phyloP scores from a whole-genome alignment of 495 filamentous ascomycete species.

The Daldinia vernicosa region DNA sequence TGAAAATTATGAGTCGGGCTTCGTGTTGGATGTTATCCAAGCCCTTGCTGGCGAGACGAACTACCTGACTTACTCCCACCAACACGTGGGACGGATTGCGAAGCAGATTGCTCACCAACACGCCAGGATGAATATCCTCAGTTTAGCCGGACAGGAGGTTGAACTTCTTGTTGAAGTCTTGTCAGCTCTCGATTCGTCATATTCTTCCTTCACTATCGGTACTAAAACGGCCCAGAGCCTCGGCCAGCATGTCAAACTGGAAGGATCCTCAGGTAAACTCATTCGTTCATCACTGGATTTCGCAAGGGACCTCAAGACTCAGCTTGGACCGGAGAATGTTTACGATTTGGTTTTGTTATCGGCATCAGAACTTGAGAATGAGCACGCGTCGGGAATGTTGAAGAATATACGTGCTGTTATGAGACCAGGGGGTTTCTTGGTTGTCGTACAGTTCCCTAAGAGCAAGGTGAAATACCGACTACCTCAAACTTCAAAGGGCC shows the following conservation, averaged over 20 bases:
- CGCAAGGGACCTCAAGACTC: conserved; percentile 12
- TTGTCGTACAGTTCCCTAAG: conserved; percentile 45
- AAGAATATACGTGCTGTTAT: conserved; percentile 45
- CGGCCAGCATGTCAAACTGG: conserved; percentile 1
- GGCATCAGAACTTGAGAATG: conserved; percentile 43
- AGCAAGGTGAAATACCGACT: conserved; percentile 33
- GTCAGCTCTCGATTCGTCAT: conserved; percentile 46
- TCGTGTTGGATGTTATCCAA: conserved; percentile 38
- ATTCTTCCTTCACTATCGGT: conserved; percentile 46
- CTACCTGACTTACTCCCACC: conserved; percentile 44
- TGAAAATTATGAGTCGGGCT: conserved; percentile 39
- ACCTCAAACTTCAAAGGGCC: conserved; percentile 15
- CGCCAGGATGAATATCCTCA: conserved; percentile 54
- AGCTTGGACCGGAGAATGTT: conserved; percentile 14
- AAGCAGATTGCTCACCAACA: conserved; percentile 55
- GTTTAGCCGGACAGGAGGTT: conserved; percentile 43
- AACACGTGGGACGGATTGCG: conserved; percentile 49
- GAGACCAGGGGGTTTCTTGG: conserved; percentile 53
- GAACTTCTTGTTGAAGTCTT: conserved; percentile 47
- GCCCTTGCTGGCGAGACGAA: conserved; percentile 45
- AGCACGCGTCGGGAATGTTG: conserved; percentile 16
- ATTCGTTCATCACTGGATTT: conserved; percentile 41
- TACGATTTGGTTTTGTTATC: conserved; percentile 54
- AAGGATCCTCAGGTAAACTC: conserved; percentile 28
- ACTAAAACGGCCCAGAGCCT: conserved; percentile 32